Base-by-base conservation (phyloP, 768 basidiomycete species). In the Russula virescens region DNA sequence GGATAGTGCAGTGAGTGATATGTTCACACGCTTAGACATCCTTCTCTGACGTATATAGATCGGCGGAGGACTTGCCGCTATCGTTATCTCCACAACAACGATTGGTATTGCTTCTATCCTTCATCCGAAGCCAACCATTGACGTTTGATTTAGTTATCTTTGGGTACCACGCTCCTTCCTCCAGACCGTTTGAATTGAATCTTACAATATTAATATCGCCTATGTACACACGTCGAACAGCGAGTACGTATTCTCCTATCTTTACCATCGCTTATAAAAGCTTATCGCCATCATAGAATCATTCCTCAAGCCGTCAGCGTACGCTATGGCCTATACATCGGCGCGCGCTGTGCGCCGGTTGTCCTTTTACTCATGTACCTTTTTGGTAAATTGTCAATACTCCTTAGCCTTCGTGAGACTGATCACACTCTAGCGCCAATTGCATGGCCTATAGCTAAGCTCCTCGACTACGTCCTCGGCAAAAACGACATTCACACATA, bases 381-480 rank as follows among this genome's bases (percentile, higher is more conserved):
- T 26, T 77, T 82, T 67, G 76, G 78, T 77, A n/a, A 60, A 72
- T 34, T 19, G 19, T 67, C 16, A 3, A 23, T 63, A 51, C 61
- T 46, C 31, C 9, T 10, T 31, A 47, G 31, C 13, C n/a, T 14
- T 18, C 45, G 2, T 28, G 19, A 18, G 19, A 34, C 45, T 58
- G 18, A 58, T 34, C 34, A 43, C 28, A 31, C 10, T 18, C 19
- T 54, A 79, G 78, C 79, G 4, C 84, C 84, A 8, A 75, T 86
- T 58, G 83, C 84, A 1, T 85, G 76, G 72, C 83, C 83, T 2
- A 80, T 81, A 52, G 82, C 83, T 21, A 86, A 81, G 64, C 73
- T 98, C 0, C 84, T 99, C 35, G 96, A 98, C 71, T 77, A 74
- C 52, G 82, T 88, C 2, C 83, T 98, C 2, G 96, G 96, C 23